Evolutionary conservation across 805 yeast species (phyloP).

Genomic region (Ogataea trehaloabstinens): DNA sequence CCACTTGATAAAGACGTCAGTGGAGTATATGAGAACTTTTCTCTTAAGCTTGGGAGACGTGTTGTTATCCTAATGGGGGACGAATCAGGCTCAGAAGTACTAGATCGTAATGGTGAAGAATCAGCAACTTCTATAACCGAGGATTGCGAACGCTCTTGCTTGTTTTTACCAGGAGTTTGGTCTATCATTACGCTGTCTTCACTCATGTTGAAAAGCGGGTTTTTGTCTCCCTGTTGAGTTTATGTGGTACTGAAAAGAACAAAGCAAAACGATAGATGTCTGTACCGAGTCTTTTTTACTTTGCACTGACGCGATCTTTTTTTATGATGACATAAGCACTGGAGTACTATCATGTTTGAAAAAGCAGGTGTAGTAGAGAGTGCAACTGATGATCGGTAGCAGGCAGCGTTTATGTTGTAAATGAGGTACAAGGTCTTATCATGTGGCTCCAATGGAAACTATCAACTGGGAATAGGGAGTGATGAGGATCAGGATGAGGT

Average conservation of each 20-base stretch:
- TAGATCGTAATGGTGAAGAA: conserved; percentile 39
- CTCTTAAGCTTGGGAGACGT: conserved; percentile 35
- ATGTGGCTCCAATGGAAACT: conserved; percentile 84
- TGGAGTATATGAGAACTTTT: conserved; percentile 40
- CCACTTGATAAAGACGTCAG: conserved; percentile 6
- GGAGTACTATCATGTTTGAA: too few species aligned
- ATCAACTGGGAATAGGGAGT: conserved; percentile 66
- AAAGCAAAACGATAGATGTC: too few species aligned
- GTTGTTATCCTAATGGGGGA: conserved; percentile 25
- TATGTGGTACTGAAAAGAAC: too few species aligned
- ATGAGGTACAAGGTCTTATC: conserved; percentile 36
- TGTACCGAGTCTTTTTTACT: too few species aligned
- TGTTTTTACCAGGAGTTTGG: conserved; percentile 6
- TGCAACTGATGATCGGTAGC: too few species aligned
- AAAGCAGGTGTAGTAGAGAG: too few species aligned
- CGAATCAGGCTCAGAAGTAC: conserved; percentile 15
- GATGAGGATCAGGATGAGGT: conserved; percentile 45
- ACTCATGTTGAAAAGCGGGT: conserved; percentile 11
- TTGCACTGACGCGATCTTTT: too few species aligned
- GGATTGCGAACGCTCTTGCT: conserved; percentile 8
- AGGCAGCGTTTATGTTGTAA: too few species aligned
- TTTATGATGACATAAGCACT: too few species aligned
- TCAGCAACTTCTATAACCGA: conserved; percentile 47
- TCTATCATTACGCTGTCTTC: conserved; percentile 16
- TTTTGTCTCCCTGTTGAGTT: too few species aligned